Conservation (phyloP, 2,329 filamentous ascomycete species). For the Rhexocercosporidium sp. region DNA sequence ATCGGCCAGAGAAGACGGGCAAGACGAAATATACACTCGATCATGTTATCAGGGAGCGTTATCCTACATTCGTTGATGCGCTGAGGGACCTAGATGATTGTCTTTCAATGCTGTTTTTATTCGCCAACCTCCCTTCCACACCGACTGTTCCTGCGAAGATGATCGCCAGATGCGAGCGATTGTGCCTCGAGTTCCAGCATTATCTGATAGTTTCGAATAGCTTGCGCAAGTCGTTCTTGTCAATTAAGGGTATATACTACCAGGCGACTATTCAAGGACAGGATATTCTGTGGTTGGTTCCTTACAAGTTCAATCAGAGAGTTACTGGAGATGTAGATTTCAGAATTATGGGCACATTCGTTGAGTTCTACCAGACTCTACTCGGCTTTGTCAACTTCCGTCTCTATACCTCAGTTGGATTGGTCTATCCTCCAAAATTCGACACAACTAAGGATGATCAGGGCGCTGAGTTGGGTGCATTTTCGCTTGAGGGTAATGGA, state of each 20-base stretch:
- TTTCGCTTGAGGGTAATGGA: slow-evolving; percentile 82
- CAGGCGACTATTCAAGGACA: slow-evolving; percentile 97
- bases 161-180: slow-evolving; percentile 89
- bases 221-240: slow-evolving; percentile 93
- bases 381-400: slow-evolving; percentile 96
- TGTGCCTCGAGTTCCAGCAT: slow-evolving; percentile 96
- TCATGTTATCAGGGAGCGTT: slow-evolving; percentile 97
- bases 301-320: slow-evolving; percentile 96
- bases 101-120: slow-evolving; percentile 94
- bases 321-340: slow-evolving; percentile 96
- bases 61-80: slow-evolving; percentile 95
- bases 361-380: slow-evolving; percentile 98
- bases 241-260: slow-evolving; percentile 99
- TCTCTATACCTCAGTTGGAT: slow-evolving; percentile 86
- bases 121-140: slow-evolving; percentile 93
- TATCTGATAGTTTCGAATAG: slow-evolving; percentile 93
- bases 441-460: slow-evolving; percentile 85
- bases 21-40: slow-evolving; percentile 91
- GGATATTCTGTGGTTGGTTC: slow-evolving; percentile 95
- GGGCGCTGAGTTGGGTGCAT: slow-evolving; percentile 87
- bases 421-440: slow-evolving; percentile 96
- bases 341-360: slow-evolving; percentile 98
- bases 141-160: slow-evolving; percentile 91
- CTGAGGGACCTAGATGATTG: slow-evolving; percentile 95
- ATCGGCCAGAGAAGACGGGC: slow-evolving; percentile 86